Conservation (phyloP, 345 rosid genomes). For the Lumnitzera littorea region DNA sequence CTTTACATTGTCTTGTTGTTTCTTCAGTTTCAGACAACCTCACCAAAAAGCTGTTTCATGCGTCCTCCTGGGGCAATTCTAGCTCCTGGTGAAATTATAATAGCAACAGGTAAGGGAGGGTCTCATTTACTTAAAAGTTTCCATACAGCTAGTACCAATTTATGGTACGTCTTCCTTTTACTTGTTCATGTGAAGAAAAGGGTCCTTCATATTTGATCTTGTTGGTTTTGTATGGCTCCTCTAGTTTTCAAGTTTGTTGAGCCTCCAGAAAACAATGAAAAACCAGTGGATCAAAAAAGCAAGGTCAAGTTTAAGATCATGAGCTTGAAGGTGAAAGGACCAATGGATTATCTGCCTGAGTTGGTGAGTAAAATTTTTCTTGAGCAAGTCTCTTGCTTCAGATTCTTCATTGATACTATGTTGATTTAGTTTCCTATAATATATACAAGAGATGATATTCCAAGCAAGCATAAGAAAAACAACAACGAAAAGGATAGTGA, state of each 20-base stretch:
- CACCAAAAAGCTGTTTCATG: conserved; percentile 99
- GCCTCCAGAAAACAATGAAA: conserved; percentile 88
- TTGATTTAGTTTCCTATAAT: too few relatives aligned
- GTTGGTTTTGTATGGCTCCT: conserved; percentile 11
- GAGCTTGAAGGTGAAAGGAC: conserved; percentile 86
- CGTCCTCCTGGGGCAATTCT: conserved; percentile 98
- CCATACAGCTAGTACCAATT: too few relatives aligned
- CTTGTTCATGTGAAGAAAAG: too few relatives aligned
- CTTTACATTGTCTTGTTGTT: neutral
- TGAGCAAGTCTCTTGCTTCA: too few relatives aligned
- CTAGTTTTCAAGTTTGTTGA: conserved; percentile 96
- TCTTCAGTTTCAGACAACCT: conserved; percentile 89
- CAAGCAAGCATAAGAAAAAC: too few relatives aligned
- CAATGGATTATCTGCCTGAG: conserved; percentile 88
- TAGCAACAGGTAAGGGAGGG: conserved; percentile 66
- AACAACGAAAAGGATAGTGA: too few relatives aligned
- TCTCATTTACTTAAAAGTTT: too few relatives aligned
- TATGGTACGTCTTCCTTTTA: neutral
- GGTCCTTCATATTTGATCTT: neutral
- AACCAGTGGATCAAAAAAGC: conserved; percentile 81
- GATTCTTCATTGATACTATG: too few relatives aligned
- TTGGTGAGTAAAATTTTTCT: conserved; percentile 49
- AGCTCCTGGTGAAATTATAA: conserved; percentile 79
- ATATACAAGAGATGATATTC: too few relatives aligned
- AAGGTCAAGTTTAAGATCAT: conserved; percentile 88